These are phyloP conservation scores for Rhizopus arrhizus DNA, from an alignment of 371 early-diverging fungal species.

Conservation along the genomic window DNA sequence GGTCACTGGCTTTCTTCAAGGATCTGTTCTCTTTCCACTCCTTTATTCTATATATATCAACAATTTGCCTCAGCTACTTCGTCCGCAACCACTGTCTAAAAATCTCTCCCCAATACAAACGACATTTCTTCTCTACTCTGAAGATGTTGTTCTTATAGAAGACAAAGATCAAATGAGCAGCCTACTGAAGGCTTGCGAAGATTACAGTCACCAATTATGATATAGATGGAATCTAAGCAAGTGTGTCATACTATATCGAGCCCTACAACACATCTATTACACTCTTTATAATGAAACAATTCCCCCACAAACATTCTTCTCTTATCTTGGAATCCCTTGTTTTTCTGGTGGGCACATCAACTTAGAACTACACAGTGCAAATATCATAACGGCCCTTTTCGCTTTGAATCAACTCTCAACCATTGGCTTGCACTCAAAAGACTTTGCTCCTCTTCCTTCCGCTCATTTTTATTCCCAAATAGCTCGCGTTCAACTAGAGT, in stretches of 20 bases:
- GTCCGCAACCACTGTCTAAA: too few relatives aligned
- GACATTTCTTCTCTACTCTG: too few relatives aligned
- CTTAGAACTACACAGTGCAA: background rate
- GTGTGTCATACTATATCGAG: constrained; percentile 9
- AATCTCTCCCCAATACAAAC: too few relatives aligned
- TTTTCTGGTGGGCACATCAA: background rate
- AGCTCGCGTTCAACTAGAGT: constrained; percentile 1
- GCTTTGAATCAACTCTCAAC: background rate
- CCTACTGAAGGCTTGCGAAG: background rate
- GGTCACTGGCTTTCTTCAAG: too few relatives aligned
- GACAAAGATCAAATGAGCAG: too few relatives aligned
- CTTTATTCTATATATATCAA: too few relatives aligned
- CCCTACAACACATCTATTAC: background rate
- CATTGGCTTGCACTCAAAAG: background rate
- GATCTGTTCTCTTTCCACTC: too few relatives aligned
- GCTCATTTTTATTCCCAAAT: constrained; percentile 11
- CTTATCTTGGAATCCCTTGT: background rate
- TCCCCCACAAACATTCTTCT: background rate
- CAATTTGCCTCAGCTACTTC: too few relatives aligned
- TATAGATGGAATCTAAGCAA: constrained; percentile 29
- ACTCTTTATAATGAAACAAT: background rate
- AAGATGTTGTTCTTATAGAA: too few relatives aligned
- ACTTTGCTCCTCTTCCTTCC: background rate
- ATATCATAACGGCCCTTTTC: background rate
- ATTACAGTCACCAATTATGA: constrained; percentile 12